A percentile compares a stretch with the other conserved stretches of the same genome.
Evolutionary conservation across 768 basidiomycete species (phyloP).

Genomic region (Boletus speciosus): DNA sequence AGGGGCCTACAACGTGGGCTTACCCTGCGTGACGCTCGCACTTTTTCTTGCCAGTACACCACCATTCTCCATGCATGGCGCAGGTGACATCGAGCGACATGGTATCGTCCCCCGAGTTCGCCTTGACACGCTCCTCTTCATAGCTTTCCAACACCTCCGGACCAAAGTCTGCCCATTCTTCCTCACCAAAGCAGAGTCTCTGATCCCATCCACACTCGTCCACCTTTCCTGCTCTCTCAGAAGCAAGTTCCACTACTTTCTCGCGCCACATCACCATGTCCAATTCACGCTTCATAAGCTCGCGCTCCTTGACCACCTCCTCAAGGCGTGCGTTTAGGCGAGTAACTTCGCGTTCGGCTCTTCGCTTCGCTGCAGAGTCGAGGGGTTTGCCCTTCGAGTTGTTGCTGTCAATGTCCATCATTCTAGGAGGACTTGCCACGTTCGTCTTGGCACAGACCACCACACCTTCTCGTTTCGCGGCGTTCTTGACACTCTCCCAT

Average conservation of each 20-base stretch:
- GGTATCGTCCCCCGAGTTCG: slow-evolving; percentile 32
- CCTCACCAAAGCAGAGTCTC: slow-evolving; percentile 77
- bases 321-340: slow-evolving; percentile 53
- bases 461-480: slow-evolving; percentile 67
- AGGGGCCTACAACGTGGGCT: slow-evolving; percentile 14
- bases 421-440: slow-evolving; percentile 22
- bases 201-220: slow-evolving; percentile 88
- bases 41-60: slow-evolving; percentile 72
- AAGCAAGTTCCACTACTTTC: slow-evolving; percentile 62
- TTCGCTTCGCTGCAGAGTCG: slow-evolving; percentile 41
- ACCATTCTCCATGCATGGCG: slow-evolving; percentile 54
- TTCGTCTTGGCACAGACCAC: slow-evolving; percentile 45
- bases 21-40: slow-evolving; percentile 81
- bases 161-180: slow-evolving; percentile 71
- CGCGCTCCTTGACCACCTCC: slow-evolving; percentile 56
- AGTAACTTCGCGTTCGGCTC: slow-evolving; percentile 53
- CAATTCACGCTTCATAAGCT: slow-evolving; percentile 63
- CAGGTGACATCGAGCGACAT: slow-evolving; percentile 36
- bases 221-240: slow-evolving; percentile 58
- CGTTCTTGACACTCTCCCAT: slow-evolving; percentile 72
- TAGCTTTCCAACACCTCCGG: slow-evolving; percentile 68
- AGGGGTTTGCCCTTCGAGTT: slow-evolving; percentile 8
- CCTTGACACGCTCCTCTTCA: slow-evolving; percentile 43
- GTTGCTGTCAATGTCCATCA: slow-evolving; percentile 18
- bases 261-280: slow-evolving; percentile 71